Conservation (phyloP, 2,329 filamentous ascomycete species). For the Aspergillus transmontanensis region DNA sequence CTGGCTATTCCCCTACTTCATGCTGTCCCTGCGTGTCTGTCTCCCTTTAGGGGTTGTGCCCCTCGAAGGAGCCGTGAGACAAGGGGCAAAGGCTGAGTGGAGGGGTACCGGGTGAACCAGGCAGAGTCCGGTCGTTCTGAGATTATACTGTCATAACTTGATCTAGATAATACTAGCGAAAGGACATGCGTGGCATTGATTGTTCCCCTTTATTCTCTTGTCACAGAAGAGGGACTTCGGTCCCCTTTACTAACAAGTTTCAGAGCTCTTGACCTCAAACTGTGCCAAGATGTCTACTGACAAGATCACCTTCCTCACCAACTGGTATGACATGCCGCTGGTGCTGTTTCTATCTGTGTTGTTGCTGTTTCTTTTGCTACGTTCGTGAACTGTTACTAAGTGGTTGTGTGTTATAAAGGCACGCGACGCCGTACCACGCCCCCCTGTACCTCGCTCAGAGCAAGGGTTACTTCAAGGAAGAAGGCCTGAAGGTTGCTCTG, state of each 20-base stretch:
- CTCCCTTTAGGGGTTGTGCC: not conserved
- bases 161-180: slow-evolving; percentile 87
- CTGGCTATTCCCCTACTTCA: slow-evolving; percentile 9
- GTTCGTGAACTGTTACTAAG: slow-evolving; percentile 30
- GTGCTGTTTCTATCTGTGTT: slow-evolving; percentile 6
- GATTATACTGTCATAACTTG: slow-evolving; percentile 81
- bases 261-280: slow-evolving; percentile 42
- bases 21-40: not conserved
- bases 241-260: slow-evolving; percentile 24
- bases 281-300: slow-evolving; percentile 70
- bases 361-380: slow-evolving; percentile 9
- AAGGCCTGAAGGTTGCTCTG: slow-evolving; percentile 75
- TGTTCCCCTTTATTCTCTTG: slow-evolving; percentile 39
- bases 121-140: slow-evolving; percentile 57
- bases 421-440: slow-evolving; percentile 79
- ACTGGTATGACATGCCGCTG: slow-evolving; percentile 62
- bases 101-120: slow-evolving; percentile 27
- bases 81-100: slow-evolving; percentile 25
- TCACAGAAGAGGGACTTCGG: slow-evolving; percentile 15
- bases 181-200: slow-evolving; percentile 75
- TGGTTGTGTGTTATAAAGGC: slow-evolving; percentile 53
- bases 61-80: not conserved
- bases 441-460: slow-evolving; percentile 76
- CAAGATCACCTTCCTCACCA: slow-evolving; percentile 83
- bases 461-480: slow-evolving; percentile 73